Conservation (phyloP, 805 yeast species). For the Zygosaccharomyces rouxii region DNA sequence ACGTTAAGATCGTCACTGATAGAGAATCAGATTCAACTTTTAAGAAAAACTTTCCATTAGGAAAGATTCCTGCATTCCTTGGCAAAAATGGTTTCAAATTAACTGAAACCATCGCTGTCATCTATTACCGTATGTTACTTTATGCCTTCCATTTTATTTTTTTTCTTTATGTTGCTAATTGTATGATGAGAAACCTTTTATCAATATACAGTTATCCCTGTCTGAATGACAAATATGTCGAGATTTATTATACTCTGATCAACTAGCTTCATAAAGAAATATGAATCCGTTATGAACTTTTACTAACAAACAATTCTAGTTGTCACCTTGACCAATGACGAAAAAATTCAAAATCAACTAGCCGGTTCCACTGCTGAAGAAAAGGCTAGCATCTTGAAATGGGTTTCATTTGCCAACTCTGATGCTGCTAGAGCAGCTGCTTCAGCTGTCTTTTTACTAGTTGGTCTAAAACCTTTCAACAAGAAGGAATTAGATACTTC, state of each 20-base stretch:
- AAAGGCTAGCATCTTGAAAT: slow-evolving; percentile 58
- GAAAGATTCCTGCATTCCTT: slow-evolving; percentile 61
- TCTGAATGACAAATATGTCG: slow-evolving; percentile 38
- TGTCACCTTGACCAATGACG: slow-evolving; percentile 34
- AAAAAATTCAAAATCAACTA: slow-evolving; percentile 37
- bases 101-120: slow-evolving; percentile 62
- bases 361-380: slow-evolving; percentile 64
- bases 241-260: slow-evolving; percentile 29
- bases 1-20: slow-evolving; percentile 47
- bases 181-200: slow-evolving; percentile 34
- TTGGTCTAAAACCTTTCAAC: slow-evolving; percentile 72
- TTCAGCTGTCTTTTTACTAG: slow-evolving; percentile 49
- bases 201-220: slow-evolving; percentile 38
- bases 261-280: not conserved
- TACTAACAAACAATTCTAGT: slow-evolving; percentile 24
- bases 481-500: slow-evolving; percentile 58
- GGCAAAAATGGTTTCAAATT: slow-evolving; percentile 73
- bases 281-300: not conserved
- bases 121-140: slow-evolving; percentile 41
- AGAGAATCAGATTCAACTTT: slow-evolving; percentile 31
- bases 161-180: slow-evolving; percentile 3
- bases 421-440: slow-evolving; percentile 52
- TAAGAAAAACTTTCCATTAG: slow-evolving; percentile 56
- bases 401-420: slow-evolving; percentile 71
- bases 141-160: not conserved